These are phyloP conservation scores for Schizochytrium sp. DNA, from an alignment of 108 stramenopile species.

Conservation along the genomic window DNA sequence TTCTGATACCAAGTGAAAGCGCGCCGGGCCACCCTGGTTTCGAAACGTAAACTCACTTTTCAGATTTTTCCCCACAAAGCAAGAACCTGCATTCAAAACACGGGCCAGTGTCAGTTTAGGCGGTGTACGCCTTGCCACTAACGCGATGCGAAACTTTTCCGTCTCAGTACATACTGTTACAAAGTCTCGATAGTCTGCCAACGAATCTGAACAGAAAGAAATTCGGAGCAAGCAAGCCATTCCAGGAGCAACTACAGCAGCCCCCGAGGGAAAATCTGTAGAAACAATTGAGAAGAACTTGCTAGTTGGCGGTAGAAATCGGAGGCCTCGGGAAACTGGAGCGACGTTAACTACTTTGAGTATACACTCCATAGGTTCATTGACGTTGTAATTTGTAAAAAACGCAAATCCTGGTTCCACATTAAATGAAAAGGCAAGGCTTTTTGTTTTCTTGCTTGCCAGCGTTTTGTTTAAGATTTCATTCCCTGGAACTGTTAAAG, in stretches of 20 bases:
- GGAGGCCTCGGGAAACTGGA: conserved; percentile 9
- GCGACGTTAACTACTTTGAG: conserved; percentile 35
- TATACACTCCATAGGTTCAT: neutral
- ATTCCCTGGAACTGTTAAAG: neutral
- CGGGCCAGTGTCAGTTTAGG: conserved; percentile 13
- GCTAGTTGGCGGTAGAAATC: conserved; percentile 48
- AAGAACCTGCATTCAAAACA: neutral
- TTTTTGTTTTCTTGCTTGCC: neutral
- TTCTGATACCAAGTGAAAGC: neutral
- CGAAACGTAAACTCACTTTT: neutral
- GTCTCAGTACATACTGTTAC: conserved; percentile 47
- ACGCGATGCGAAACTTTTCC: conserved; percentile 40
- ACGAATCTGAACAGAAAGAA: conserved; percentile 29
- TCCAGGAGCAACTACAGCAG: conserved; percentile 10
- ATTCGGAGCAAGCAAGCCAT: conserved; percentile 49
- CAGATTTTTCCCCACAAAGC: neutral
- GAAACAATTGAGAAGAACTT: conserved; percentile 36
- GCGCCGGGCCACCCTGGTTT: neutral
- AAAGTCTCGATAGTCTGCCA: conserved; percentile 47
- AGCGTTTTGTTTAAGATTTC: neutral
- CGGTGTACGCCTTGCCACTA: conserved; percentile 30
- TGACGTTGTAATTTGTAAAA: conserved; percentile 32
- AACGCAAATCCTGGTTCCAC: conserved; percentile 1
- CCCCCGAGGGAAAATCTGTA: neutral
- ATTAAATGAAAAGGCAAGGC: neutral